phyloP scores from a whole-genome alignment of 345 rosid genomes.

The Nasturtium officinale region DNA sequence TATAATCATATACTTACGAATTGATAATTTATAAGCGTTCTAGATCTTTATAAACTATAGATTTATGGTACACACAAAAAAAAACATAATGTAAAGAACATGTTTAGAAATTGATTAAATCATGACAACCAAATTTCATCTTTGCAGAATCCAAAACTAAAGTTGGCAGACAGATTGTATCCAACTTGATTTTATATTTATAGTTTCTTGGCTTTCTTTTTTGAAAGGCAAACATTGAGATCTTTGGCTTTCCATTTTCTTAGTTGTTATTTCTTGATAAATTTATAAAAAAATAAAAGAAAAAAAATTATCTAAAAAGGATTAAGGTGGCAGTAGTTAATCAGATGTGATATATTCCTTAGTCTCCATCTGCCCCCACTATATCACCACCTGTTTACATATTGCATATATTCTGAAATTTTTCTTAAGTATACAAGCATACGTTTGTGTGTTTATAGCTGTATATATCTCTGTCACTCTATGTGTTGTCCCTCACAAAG shows the following conservation, averaged over 20 bases:
- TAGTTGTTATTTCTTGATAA: neutral
- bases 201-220: constrained; percentile 1
- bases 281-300: neutral
- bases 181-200: neutral
- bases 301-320: neutral
- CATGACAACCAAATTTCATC: neutral
- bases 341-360: constrained; percentile 29
- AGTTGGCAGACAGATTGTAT: constrained; percentile 7
- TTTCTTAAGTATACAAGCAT: neutral
- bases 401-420: neutral
- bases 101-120: neutral
- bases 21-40: neutral
- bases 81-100: neutral
- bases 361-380: constrained; percentile 42
- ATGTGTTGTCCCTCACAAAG: constrained; percentile 33
- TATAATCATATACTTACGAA: neutral
- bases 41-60: neutral
- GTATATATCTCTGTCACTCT: constrained; percentile 23
- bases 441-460: neutral
- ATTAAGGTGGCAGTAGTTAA: constrained; percentile 42
- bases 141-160: constrained; percentile 5
- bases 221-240: constrained; percentile 1
- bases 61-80: neutral
- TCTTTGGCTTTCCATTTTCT: neutral
- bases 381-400: constrained; percentile 16